These are phyloP conservation scores for Phytophthora meadii DNA, from an alignment of 352 stramenopile species.

Conservation along the genomic window DNA sequence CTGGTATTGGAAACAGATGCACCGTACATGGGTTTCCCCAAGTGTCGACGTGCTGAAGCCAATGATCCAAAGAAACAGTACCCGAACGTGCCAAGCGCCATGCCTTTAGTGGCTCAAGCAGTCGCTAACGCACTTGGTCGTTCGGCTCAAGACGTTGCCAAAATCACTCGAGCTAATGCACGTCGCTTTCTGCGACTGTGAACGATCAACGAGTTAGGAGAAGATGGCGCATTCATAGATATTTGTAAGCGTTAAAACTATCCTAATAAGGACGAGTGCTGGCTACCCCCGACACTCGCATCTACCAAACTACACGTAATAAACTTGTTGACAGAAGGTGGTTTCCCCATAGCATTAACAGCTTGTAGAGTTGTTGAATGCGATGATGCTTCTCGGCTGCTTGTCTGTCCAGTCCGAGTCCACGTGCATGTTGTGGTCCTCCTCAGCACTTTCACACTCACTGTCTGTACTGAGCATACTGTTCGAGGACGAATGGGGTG, in stretches of 20 bases:
- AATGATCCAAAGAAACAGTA: slow-evolving; percentile 70
- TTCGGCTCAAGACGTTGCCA: slow-evolving; percentile 64
- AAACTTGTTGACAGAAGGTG: slow-evolving; percentile 6
- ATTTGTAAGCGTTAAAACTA: slow-evolving; percentile 32
- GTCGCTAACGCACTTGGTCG: slow-evolving; percentile 56
- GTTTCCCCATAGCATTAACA: slow-evolving; percentile 5
- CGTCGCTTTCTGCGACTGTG: slow-evolving; percentile 70
- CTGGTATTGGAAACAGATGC: slow-evolving; percentile 94
- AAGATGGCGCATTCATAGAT: slow-evolving; percentile 24
- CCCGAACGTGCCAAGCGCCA: slow-evolving; percentile 77
- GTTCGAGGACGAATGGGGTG: slow-evolving; percentile 35
- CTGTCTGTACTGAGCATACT: slow-evolving; percentile 75
- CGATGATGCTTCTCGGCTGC: slow-evolving; percentile 60
- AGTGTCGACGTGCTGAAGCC: slow-evolving; percentile 52
- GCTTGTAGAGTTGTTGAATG: slow-evolving; percentile 63
- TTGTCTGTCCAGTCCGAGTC: slow-evolving; percentile 14
- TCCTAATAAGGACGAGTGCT: slow-evolving; percentile 16
- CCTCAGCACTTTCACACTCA: slow-evolving; percentile 65
- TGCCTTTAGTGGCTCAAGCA: slow-evolving; percentile 65
- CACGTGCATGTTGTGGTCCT: slow-evolving; percentile 28
- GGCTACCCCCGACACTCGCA: slow-evolving; percentile 9
- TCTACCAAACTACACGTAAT: slow-evolving; percentile 15
- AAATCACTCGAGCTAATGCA: slow-evolving; percentile 68
- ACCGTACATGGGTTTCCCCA: slow-evolving; percentile 91
- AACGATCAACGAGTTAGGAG: slow-evolving; percentile 6